Evolutionary conservation across 2,329 filamentous ascomycete genomes (phyloP).

Genomic region (Pseudogymnoascus sp.): DNA sequence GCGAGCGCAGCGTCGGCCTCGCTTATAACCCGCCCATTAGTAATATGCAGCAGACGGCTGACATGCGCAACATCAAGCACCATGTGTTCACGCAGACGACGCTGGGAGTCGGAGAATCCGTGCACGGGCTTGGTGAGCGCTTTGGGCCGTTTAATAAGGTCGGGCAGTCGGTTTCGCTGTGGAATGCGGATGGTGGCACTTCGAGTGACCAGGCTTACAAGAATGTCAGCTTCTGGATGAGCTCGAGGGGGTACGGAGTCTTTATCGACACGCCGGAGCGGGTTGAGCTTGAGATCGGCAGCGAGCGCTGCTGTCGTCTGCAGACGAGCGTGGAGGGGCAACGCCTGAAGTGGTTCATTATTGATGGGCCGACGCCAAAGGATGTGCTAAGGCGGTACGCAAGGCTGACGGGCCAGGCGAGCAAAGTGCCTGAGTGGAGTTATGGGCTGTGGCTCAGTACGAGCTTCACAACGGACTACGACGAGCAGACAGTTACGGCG

Average conservation of each 20-base stretch:
- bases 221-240: constrained; percentile 63
- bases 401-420: constrained; percentile 57
- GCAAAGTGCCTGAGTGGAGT: constrained; percentile 63
- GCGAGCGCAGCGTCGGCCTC: constrained; percentile 48
- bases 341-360: constrained; percentile 65
- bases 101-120: constrained; percentile 53
- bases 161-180: constrained; percentile 60
- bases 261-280: constrained; percentile 65
- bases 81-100: constrained; percentile 51
- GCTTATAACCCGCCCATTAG: constrained; percentile 48
- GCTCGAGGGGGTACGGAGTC: constrained; percentile 66
- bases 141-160: constrained; percentile 73
- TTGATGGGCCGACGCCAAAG: constrained; percentile 64
- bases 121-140: constrained; percentile 68
- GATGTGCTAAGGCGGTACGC: constrained; percentile 64
- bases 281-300: constrained; percentile 66
- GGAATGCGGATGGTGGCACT: constrained; percentile 58
- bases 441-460: constrained; percentile 73
- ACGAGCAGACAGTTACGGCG: constrained; percentile 48
- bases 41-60: constrained; percentile 45
- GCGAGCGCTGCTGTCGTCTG: constrained; percentile 62
- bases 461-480: constrained; percentile 55
- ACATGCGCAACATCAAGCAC: constrained; percentile 46
- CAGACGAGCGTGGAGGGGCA: constrained; percentile 64
- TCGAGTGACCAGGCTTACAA: constrained; percentile 66